Conservation (phyloP, 2,329 filamentous ascomycete species). For the Ceratocystiopsis minuta region DNA sequence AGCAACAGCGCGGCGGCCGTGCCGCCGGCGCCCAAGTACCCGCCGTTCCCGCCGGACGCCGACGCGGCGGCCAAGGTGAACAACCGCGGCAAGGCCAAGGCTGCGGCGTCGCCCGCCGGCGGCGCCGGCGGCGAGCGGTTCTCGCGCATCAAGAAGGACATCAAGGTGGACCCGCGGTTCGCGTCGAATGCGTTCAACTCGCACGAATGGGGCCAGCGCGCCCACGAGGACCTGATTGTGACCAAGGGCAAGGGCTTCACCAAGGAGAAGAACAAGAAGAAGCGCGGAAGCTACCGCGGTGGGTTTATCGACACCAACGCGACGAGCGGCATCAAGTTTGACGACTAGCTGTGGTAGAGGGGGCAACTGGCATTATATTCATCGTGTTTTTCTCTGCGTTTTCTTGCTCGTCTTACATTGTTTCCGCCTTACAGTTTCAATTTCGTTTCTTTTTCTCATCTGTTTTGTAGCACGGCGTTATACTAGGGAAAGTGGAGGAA, state of each 20-base stretch:
- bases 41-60: conserved; percentile 36
- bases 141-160: conserved; percentile 56
- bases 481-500: too few relatives aligned
- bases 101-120: conserved; percentile 24
- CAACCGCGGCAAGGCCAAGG: conserved; percentile 26
- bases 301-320: conserved; percentile 69
- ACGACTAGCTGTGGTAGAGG: conserved; percentile 3
- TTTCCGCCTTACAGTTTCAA: not conserved
- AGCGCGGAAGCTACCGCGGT: conserved; percentile 76
- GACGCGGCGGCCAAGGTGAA: conserved; percentile 15
- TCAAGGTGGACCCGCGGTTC: conserved; percentile 49
- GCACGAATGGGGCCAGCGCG: conserved; percentile 77
- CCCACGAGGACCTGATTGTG: conserved; percentile 72
- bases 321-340: conserved; percentile 84
- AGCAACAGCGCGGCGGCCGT: conserved; percentile 8
- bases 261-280: conserved; percentile 99
- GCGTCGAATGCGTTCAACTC: conserved; percentile 58
- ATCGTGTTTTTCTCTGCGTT: not conserved
- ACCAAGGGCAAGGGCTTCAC: conserved; percentile 95
- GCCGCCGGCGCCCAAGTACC: conserved; percentile 19
- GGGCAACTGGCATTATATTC: not conserved
- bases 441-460: not conserved
- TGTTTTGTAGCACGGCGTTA: not conserved
- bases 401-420: too few relatives aligned
- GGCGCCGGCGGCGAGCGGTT: conserved; percentile 44